phyloP scores from a whole-genome alignment of 768 basidiomycete species.

The Tulasnella sp. region DNA sequence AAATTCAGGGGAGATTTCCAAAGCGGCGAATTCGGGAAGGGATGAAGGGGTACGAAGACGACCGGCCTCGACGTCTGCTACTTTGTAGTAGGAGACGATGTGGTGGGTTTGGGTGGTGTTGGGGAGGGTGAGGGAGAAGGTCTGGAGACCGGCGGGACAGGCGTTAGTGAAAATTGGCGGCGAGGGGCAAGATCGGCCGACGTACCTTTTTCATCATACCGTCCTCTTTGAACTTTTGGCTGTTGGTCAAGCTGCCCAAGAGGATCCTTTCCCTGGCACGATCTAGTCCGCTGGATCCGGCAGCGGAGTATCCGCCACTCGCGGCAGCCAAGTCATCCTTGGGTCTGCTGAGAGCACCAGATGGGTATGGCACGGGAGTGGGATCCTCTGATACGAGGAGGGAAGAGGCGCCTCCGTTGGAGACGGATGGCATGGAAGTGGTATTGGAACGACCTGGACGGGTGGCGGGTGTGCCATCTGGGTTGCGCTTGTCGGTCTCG shows the following conservation, averaged over 20 bases:
- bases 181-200: conserved; percentile 31
- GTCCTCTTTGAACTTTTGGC: conserved; percentile 86
- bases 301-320: conserved; percentile 34
- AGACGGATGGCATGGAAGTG: neutral
- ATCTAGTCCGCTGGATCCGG: conserved; percentile 49
- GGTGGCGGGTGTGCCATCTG: conserved; percentile 8
- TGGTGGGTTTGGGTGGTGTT: conserved; percentile 72
- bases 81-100: conserved; percentile 90
- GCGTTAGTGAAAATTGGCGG: neutral
- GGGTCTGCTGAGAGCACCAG: conserved; percentile 12
- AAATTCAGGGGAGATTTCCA: conserved; percentile 84
- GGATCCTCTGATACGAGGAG: conserved; percentile 28
- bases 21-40: conserved; percentile 76
- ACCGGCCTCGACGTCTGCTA: conserved; percentile 86
- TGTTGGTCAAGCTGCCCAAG: conserved; percentile 87
- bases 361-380: conserved; percentile 45
- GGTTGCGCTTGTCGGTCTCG: conserved; percentile 69
- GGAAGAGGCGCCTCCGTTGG: conserved; percentile 24
- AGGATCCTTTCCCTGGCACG: conserved; percentile 74
- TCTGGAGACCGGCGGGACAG: conserved; percentile 46
- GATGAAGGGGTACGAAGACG: conserved; percentile 85
- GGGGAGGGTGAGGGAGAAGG: conserved; percentile 81
- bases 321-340: conserved; percentile 43
- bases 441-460: conserved; percentile 24
- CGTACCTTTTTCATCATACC: conserved; percentile 97